Percentiles rank a stretch among this genome's conserved stretches.
These are phyloP conservation scores for Brettanomyces custersianus DNA, from an alignment of 805 yeast genomes.

Conservation along the genomic window DNA sequence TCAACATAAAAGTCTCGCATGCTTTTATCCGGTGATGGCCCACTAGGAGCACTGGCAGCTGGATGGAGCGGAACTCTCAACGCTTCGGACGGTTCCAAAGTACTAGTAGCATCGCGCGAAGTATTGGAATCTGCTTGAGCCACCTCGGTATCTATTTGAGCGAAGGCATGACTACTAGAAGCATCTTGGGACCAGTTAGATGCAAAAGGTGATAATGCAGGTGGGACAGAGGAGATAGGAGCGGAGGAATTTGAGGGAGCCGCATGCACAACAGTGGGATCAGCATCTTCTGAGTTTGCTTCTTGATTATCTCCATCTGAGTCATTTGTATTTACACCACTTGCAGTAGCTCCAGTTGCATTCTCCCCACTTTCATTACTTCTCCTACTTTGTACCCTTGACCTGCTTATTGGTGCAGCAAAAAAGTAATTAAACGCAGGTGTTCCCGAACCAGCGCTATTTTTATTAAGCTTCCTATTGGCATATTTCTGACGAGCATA, in stretches of 20 bases:
- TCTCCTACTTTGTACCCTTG: too few species aligned
- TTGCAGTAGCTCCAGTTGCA: too few species aligned
- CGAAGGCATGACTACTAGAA: constrained; percentile 5
- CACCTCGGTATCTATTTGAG: background rate
- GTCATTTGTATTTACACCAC: too few species aligned
- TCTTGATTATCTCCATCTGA: too few species aligned
- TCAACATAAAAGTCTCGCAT: constrained; percentile 43
- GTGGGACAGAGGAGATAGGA: constrained; percentile 4
- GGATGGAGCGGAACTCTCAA: too few species aligned
- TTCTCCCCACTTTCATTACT: too few species aligned
- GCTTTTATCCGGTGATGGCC: background rate
- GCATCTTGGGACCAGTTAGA: constrained; percentile 20
- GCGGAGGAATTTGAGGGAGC: background rate
- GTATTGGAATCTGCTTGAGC: background rate
- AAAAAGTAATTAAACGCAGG: constrained; percentile 20
- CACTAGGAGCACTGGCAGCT: background rate
- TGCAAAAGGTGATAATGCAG: constrained; percentile 17
- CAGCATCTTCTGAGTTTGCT: background rate
- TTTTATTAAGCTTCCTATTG: constrained; percentile 17
- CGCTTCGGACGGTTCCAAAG: too few species aligned
- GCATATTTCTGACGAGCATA: constrained; percentile 23
- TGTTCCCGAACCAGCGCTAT: constrained; percentile 21
- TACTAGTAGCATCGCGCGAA: too few species aligned
- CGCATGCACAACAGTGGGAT: background rate
- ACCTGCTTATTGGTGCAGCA: too few species aligned